Base-by-base conservation (phyloP, 345 rosid genomes). In the Pistacia vera region DNA sequence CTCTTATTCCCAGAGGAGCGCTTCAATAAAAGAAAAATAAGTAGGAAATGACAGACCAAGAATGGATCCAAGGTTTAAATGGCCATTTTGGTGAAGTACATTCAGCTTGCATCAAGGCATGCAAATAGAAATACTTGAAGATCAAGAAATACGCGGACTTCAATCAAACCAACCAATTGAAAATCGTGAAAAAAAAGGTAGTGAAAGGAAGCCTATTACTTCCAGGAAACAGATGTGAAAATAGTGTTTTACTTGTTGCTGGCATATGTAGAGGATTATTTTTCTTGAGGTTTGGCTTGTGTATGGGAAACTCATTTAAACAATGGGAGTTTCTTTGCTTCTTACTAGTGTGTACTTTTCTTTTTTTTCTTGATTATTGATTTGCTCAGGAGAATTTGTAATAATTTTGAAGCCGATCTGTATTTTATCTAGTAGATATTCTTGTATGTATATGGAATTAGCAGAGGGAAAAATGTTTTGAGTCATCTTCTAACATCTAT, bases 1-100 rank as follows among this genome's bases (percentile, higher is more conserved):
- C 13, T 79, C 85, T 48, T 60, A 64, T 74, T 89, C 93, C 30
- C 80, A 71, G 71, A 80, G 82, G 70, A 82, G 77, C 56, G 30
- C 36, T 74, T 73, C 80, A 36, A 11, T 70, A 33, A 70, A 71
- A 71, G 86, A 76, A 75, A 66, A 65, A 65, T 83, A 68, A 79
- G 33, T 9, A 69, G 17, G 22, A 13, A 63, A 46, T 63, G 78
- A n/a, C 9, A 9, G n/a, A 20, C 18, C 9, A 5, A 7, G 33
- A 30, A 30, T 30, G 18, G 55, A 54, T 54, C 16, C 6, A 64
- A 44, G 33, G 28, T 14, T 11, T 4, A 61, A 61, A 11, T 49
- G 25, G 46, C 35, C 51, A 11, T 60, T 3, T 11, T 71, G 36
- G 28, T n/a, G 63, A 16, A 18, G 17, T 58, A 7, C 46, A 41